phyloP scores from a whole-genome alignment of 202 grass and related monocot genomes.

The Dendrocalamus latiflorus region DNA sequence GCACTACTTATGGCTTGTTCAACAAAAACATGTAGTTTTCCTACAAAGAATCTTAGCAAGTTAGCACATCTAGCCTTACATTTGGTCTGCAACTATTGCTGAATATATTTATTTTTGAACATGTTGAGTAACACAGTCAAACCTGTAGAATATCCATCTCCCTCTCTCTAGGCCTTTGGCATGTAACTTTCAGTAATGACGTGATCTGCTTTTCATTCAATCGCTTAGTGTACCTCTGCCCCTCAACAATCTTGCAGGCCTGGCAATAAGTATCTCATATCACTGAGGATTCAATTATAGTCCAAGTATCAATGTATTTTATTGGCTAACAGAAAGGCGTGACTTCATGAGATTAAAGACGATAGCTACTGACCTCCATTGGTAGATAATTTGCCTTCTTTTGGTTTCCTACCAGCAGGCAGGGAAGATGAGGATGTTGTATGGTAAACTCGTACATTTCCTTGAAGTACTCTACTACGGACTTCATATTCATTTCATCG shows the following conservation, averaged over 20 bases:
- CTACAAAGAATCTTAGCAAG: background rate
- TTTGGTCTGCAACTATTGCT: background rate
- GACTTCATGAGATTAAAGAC: no score
- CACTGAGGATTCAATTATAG: background rate
- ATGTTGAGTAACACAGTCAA: background rate
- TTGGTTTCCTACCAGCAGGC: slow-evolving; percentile 96
- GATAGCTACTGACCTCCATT: slow-evolving; percentile 61
- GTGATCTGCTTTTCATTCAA: slow-evolving; percentile 98
- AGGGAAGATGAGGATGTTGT: slow-evolving; percentile 77
- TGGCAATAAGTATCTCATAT: slow-evolving; percentile 21
- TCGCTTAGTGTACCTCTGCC: slow-evolving; percentile 95
- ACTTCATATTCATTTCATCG: slow-evolving; percentile 99
- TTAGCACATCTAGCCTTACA: no score
- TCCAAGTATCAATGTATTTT: background rate
- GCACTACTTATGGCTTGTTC: background rate
- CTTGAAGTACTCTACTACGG: slow-evolving; percentile 92
- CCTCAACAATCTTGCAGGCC: slow-evolving; percentile 98
- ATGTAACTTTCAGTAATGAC: slow-evolving; percentile 90
- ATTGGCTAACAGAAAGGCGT: background rate
- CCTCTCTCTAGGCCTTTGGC: slow-evolving; percentile 88
- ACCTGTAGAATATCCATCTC: slow-evolving; percentile 99
- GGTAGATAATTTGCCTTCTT: slow-evolving; percentile 98
- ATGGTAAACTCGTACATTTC: slow-evolving; percentile 99
- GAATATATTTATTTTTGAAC: background rate
- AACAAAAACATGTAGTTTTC: background rate